Evolutionary conservation across 106 monocot genomes (phyloP), one percentile per base, ranked within the genome.

Genomic region (Dendrobium officinale): DNA sequence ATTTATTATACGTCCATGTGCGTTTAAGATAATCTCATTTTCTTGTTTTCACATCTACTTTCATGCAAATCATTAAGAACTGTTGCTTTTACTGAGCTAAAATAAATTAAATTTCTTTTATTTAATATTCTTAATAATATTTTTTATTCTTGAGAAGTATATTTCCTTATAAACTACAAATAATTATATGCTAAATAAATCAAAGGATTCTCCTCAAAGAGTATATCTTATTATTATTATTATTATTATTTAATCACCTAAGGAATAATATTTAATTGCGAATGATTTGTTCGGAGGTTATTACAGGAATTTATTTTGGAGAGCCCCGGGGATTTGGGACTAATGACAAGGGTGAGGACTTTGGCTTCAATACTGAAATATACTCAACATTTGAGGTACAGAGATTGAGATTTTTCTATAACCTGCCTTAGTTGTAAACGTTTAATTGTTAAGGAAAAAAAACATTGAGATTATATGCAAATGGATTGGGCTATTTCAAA

Each of bases 251-350:
- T 5, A 26, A 70, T 70, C 29, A 22, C 37, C 37, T 70, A 74
- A 44, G 44, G 17, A 74, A 5, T 44, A 8, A 44, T 74, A 20
- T 72, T 72, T 74, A 43, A 16, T 44, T 44, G 0, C 0, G n/a
- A 74, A 6, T 74, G 20, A 74, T 20, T 74, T 74, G 42, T 73
- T 18, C 5, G 16, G 42, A 74, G 18, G 42, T 51, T 64, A 43
- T 84, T 19, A 43, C 70, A 96, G 96, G 96, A 48, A 94, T 96
- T 54, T 96, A 96, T 84, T 96, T 96, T 82, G 96, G 96, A n/a
- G 78, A 93, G 80, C 96, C 96, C 55, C 90, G 94, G 72, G 96
- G 96, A 29, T 94, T 96, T 85, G 86, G 87, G 75, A 87, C 86
- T 49, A 92, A 94, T 82, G 87, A 93, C 17, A 90, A 84, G 72